Percentiles rank a stretch among this genome's conserved stretches.
phyloP scores from a whole-genome alignment of 2,329 filamentous ascomycete species.

The Fusarium multiceps region DNA sequence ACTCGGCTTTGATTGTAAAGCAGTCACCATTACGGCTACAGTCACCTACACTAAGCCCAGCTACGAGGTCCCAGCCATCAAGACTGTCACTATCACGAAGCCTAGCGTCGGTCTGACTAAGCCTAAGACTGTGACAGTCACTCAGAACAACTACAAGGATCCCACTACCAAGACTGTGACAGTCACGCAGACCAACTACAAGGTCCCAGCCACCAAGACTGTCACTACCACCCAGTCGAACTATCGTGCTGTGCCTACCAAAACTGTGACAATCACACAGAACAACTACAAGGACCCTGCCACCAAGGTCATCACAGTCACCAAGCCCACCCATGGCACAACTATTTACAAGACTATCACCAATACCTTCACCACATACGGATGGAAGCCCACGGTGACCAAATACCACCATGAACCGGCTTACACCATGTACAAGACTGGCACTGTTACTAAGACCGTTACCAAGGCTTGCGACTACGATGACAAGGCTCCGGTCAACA shows the following conservation, averaged over 20 bases:
- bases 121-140: neutral
- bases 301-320: neutral
- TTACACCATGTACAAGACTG: slow-evolving; percentile 6
- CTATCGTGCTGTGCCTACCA: too few species aligned
- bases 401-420: slow-evolving; percentile 4
- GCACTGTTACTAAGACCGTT: neutral
- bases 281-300: neutral
- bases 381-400: slow-evolving; percentile 5
- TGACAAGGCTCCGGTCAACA: too few species aligned
- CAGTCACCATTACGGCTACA: too few species aligned
- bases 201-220: too few species aligned
- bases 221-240: too few species aligned
- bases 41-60: too few species aligned
- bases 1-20: too few species aligned
- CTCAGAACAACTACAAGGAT: too few species aligned
- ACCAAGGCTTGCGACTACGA: neutral
- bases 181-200: too few species aligned
- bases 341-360: neutral
- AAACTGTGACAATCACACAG: too few species aligned
- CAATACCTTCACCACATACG: neutral
- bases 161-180: neutral
- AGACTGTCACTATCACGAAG: neutral
- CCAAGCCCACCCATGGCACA: neutral
- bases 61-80: neutral
- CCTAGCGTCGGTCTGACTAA: too few species aligned